Percentiles rank a stretch among this genome's conserved stretches.
phyloP scores from a whole-genome alignment of 2,329 filamentous ascomycete genomes.

The Tolypocladium guangdongense region DNA sequence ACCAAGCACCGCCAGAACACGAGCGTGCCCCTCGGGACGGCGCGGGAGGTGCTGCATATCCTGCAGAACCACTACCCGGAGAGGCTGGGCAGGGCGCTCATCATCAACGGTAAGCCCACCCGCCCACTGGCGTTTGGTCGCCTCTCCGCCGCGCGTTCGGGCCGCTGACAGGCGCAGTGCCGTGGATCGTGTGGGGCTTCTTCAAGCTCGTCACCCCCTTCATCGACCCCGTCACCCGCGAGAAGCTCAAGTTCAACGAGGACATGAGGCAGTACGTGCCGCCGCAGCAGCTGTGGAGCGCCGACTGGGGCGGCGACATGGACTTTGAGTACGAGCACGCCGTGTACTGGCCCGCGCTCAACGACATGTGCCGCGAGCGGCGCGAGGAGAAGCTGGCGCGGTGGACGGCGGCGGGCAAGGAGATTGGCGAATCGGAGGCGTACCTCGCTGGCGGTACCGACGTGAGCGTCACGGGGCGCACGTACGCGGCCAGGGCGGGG shows the following conservation, averaged over 20 bases:
- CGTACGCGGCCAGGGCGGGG: constrained; percentile 9
- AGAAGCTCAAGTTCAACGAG: constrained; percentile 98
- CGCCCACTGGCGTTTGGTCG: not conserved
- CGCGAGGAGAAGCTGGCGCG: constrained; percentile 51
- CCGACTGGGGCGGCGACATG: constrained; percentile 63
- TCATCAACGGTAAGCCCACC: constrained; percentile 62
- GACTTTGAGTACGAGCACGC: constrained; percentile 88
- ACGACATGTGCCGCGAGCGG: constrained; percentile 56
- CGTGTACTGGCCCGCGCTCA: constrained; percentile 80
- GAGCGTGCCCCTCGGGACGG: constrained; percentile 61
- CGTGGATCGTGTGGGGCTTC: constrained; percentile 85
- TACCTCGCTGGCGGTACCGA: constrained; percentile 60
- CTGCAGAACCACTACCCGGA: constrained; percentile 95
- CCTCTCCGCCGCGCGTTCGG: too few relatives aligned
- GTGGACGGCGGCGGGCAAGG: constrained; percentile 72
- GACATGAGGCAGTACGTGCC: constrained; percentile 77
- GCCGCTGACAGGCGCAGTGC: constrained; percentile 42
- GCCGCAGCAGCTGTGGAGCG: constrained; percentile 68
- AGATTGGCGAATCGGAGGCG: constrained; percentile 76
- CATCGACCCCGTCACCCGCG: constrained; percentile 85
- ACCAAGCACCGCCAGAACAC: constrained; percentile 64
- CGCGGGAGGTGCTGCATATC: constrained; percentile 77
- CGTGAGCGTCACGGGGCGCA: constrained; percentile 21
- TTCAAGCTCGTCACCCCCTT: constrained; percentile 95
- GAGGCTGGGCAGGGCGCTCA: constrained; percentile 74